Evolutionary conservation across 2,329 filamentous ascomycete genomes (phyloP).

Genomic region (Dactylellina leptospora): DNA sequence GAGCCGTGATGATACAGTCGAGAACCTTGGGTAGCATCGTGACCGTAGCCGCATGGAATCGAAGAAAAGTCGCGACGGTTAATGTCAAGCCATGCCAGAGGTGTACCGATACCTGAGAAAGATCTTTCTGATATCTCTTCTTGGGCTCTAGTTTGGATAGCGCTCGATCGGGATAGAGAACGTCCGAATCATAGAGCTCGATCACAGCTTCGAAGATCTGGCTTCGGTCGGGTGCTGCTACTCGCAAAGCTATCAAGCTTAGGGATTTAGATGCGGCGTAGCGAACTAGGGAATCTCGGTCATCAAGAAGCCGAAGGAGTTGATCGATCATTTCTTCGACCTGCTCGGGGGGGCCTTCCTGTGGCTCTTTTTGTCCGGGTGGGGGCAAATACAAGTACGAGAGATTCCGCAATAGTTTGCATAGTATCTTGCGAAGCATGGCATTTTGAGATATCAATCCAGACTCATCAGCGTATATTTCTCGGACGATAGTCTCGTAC

Average conservation of each 20-base stretch:
- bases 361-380: slow-evolving; percentile 23
- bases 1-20: slow-evolving; percentile 68
- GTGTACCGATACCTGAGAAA: slow-evolving; percentile 47
- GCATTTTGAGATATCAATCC: slow-evolving; percentile 38
- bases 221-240: slow-evolving; percentile 80
- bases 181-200: slow-evolving; percentile 71
- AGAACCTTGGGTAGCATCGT: slow-evolving; percentile 55
- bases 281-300: slow-evolving; percentile 89
- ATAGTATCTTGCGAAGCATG: slow-evolving; percentile 47
- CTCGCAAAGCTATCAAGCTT: slow-evolving; percentile 81
- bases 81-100: slow-evolving; percentile 90
- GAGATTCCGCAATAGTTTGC: slow-evolving; percentile 42
- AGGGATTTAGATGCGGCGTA: slow-evolving; percentile 92
- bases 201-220: slow-evolving; percentile 89
- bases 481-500: slow-evolving; percentile 38
- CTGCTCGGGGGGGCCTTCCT: slow-evolving; percentile 42
- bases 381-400: slow-evolving; percentile 43
- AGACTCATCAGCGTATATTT: slow-evolving; percentile 36
- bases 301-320: slow-evolving; percentile 78
- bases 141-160: slow-evolving; percentile 43
- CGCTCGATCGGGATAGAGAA: slow-evolving; percentile 63
- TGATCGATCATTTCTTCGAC: slow-evolving; percentile 84
- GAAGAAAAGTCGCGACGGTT: slow-evolving; percentile 67
- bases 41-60: slow-evolving; percentile 55
- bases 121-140: slow-evolving; percentile 38